Percentiles rank a stretch among this genome's conserved stretches.
phyloP scores from a whole-genome alignment of 164 flowering plant genomes.

The Annona cherimola region DNA sequence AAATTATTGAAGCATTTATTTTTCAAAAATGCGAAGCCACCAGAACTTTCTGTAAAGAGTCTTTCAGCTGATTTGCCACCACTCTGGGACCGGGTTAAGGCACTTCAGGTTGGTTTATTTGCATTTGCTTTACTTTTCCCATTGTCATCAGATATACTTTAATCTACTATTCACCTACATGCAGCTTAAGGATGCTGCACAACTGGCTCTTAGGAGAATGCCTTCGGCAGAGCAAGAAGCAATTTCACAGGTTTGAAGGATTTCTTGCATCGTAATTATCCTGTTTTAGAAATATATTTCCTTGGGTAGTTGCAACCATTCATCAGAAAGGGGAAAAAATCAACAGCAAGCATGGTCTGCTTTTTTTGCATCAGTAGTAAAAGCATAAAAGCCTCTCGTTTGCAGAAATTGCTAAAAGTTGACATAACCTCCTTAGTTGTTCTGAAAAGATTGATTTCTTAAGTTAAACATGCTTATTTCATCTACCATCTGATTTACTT shows the following conservation, averaged over 20 bases:
- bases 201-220: constrained; percentile 90
- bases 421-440: too few species aligned
- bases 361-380: not conserved
- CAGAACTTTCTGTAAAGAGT: constrained; percentile 73
- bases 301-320: not conserved
- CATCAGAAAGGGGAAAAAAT: not conserved
- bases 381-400: not conserved
- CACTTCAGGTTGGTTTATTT: constrained; percentile 60
- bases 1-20: constrained; percentile 86
- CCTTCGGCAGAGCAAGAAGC: constrained; percentile 98
- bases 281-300: not conserved
- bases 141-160: constrained; percentile 5
- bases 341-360: not conserved
- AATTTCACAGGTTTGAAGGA: constrained; percentile 69
- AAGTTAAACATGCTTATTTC: not conserved
- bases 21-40: constrained; percentile 86
- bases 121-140: constrained; percentile 1
- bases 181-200: constrained; percentile 96
- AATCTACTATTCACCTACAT: constrained; percentile 6
- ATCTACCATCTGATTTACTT: not conserved
- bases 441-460: not conserved
- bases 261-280: not conserved
- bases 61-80: constrained; percentile 83
- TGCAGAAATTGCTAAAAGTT: too few species aligned
- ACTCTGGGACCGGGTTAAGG: constrained; percentile 92